Percentiles rank a stretch among this genome's conserved stretches.
phyloP scores from a whole-genome alignment of 768 basidiomycete species.

The Mycena alexandri region DNA sequence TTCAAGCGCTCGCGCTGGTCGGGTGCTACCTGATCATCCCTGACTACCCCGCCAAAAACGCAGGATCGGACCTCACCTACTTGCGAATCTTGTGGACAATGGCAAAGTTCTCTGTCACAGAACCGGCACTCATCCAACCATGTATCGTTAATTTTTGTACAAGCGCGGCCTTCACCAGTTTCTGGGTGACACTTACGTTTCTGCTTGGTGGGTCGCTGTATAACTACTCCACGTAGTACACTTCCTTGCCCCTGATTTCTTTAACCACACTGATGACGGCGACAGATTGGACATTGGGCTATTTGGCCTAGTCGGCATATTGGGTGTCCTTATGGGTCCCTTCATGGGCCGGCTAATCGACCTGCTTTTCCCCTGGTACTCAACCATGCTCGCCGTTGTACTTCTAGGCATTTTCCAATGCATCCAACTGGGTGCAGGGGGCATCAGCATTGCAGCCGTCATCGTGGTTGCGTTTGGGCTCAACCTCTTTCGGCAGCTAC shows the following conservation, averaged over 20 bases:
- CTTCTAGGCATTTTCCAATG: constrained; percentile 65
- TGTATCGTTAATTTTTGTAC: constrained; percentile 71
- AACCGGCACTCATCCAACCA: constrained; percentile 82
- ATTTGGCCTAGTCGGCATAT: constrained; percentile 82
- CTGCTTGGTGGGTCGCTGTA: constrained; percentile 83
- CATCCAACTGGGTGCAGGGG: constrained; percentile 77
- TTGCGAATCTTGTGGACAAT: constrained; percentile 78
- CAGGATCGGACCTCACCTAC: constrained; percentile 66
- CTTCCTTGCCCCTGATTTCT: background rate
- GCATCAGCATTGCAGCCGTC: constrained; percentile 77
- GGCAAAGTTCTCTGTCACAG: constrained; percentile 81
- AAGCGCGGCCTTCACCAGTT: constrained; percentile 70
- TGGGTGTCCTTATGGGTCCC: constrained; percentile 78
- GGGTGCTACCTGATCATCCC: constrained; percentile 77
- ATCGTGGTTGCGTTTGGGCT: constrained; percentile 76
- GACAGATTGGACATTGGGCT: constrained; percentile 72
- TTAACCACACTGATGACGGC: background rate
- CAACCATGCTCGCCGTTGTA: constrained; percentile 69
- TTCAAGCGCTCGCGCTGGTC: constrained; percentile 71
- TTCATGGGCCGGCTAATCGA: constrained; percentile 80
- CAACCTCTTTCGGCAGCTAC: constrained; percentile 77
- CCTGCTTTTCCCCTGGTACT: constrained; percentile 80
- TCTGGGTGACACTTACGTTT: constrained; percentile 87
- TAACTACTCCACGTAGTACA: constrained; percentile 75
- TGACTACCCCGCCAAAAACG: constrained; percentile 85